Conservation (phyloP, 805 yeast species). For the Candida berthetii region DNA sequence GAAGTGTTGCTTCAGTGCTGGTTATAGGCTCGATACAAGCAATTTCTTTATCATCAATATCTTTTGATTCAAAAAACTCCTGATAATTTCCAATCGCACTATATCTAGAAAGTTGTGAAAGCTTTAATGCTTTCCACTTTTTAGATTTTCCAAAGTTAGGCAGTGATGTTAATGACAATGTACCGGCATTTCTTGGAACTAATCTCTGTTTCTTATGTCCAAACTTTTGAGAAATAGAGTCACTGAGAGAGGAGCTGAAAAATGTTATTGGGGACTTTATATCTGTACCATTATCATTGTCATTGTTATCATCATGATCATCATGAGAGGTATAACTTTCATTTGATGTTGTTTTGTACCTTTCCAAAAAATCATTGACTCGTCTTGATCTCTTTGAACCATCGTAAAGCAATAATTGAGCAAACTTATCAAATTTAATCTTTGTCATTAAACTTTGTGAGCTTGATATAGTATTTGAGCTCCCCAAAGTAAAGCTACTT, state of each 20-base stretch:
- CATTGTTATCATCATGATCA: not conserved
- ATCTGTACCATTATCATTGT: too few relatives aligned
- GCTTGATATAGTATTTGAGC: not conserved
- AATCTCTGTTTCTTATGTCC: conserved; percentile 1
- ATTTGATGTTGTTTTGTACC: too few relatives aligned
- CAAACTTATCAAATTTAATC: conserved; percentile 21
- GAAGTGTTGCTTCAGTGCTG: too few relatives aligned
- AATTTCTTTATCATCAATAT: not conserved
- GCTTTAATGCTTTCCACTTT: not conserved
- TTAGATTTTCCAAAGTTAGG: not conserved
- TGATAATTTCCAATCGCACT: not conserved
- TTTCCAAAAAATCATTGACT: too few relatives aligned
- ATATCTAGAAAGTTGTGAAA: conserved; percentile 1
- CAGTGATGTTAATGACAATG: not conserved
- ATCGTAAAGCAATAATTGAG: conserved; percentile 20
- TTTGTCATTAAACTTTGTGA: conserved; percentile 2
- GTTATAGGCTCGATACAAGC: not conserved
- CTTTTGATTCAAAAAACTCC: not conserved
- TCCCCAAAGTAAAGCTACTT: not conserved
- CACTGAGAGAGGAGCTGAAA: too few relatives aligned
- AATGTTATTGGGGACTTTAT: too few relatives aligned
- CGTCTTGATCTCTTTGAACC: conserved; percentile 13
- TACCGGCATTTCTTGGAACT: conserved; percentile 2
- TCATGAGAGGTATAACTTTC: not conserved
- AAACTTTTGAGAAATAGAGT: conserved; percentile 1